Evolutionary conservation across 257 asterid genomes (phyloP).

Genomic region (Solanum etuberosum): DNA sequence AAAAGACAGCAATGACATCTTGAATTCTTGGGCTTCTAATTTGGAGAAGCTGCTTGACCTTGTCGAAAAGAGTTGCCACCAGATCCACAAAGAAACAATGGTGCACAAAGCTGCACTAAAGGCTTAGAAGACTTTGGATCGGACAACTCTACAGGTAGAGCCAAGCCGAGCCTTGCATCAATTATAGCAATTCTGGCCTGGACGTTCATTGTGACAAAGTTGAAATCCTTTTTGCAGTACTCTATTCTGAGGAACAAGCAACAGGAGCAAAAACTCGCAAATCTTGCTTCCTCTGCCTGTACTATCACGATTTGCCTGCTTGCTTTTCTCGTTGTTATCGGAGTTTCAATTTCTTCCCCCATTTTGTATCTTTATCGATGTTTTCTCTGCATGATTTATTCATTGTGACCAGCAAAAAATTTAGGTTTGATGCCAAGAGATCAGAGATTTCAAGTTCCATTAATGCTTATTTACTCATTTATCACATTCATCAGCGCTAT

Average conservation of each 20-base stretch:
- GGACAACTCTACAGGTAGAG: background rate
- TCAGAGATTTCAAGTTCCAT: background rate
- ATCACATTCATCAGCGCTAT: background rate
- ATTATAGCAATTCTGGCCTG: background rate
- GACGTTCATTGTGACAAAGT: background rate
- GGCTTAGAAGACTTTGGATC: constrained; percentile 23
- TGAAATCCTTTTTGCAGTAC: background rate
- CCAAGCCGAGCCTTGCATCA: background rate
- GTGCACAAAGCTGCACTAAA: constrained; percentile 77
- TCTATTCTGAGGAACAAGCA: background rate
- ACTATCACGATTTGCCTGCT: background rate
- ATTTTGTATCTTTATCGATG: background rate
- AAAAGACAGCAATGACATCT: constrained; percentile 80
- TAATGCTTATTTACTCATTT: background rate
- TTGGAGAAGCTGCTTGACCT: constrained; percentile 99
- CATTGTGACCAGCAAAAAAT: background rate
- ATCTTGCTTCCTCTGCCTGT: background rate
- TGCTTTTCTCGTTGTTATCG: background rate
- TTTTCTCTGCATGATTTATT: background rate
- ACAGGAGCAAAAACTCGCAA: background rate
- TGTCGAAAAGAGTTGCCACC: constrained; percentile 98
- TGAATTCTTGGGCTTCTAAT: constrained; percentile 83
- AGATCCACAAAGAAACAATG: constrained; percentile 97
- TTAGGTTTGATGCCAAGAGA: background rate
- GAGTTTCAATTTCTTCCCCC: background rate